These are phyloP conservation scores for Citrus mangshanensis DNA, from an alignment of 345 rosid species.

Conservation along the genomic window DNA sequence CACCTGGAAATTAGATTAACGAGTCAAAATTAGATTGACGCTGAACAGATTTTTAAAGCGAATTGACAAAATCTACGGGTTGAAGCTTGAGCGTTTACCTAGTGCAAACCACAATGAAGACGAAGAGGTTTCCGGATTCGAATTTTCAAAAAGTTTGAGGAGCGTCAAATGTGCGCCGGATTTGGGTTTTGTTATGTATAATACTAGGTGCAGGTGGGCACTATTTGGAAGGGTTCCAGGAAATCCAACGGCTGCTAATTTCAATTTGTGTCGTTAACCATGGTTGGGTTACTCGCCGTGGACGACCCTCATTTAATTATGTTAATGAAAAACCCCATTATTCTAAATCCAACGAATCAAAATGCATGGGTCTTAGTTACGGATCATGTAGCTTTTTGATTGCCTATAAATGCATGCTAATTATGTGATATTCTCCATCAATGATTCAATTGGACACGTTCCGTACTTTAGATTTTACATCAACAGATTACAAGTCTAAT, in stretches of 20 bases:
- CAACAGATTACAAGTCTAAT: too few species aligned
- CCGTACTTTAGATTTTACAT: too few species aligned
- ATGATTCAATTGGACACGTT: too few species aligned
- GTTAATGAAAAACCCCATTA: too few species aligned
- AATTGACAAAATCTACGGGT: neutral
- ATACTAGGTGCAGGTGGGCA: neutral
- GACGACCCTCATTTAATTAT: too few species aligned
- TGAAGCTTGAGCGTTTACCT: neutral
- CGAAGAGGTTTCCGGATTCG: neutral
- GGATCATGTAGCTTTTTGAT: too few species aligned
- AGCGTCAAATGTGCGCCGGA: neutral
- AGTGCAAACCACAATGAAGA: neutral
- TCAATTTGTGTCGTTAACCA: neutral
- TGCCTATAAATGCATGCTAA: too few species aligned
- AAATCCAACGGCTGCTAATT: neutral
- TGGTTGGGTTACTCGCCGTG: too few species aligned
- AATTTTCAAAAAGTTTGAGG: neutral
- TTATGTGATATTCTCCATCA: too few species aligned
- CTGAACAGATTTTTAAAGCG: neutral
- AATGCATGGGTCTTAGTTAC: too few species aligned
- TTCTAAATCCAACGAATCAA: too few species aligned
- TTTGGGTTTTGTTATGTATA: neutral
- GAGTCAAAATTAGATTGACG: neutral
- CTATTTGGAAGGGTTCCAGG: neutral
- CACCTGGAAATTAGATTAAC: constrained; percentile 2